phyloP scores from a whole-genome alignment of 192 early-diverging fungal genomes.

The Backusella morwellensis region DNA sequence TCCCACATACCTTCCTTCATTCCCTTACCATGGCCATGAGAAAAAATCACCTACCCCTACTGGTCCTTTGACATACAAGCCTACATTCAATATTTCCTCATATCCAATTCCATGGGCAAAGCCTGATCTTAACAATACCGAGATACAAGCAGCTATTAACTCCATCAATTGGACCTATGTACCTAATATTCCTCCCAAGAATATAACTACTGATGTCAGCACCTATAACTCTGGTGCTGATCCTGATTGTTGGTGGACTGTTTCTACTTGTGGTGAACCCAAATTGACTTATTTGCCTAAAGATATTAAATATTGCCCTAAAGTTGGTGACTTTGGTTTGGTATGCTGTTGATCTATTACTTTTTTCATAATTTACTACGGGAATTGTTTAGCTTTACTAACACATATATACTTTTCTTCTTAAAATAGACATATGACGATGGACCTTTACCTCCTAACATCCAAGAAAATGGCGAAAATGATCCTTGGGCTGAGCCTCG shows the following conservation, averaged over 20 bases:
- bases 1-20: constrained; percentile 5
- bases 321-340: constrained; percentile 16
- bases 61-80: not conserved
- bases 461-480: not conserved
- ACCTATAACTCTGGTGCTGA: constrained; percentile 24
- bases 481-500: constrained; percentile 32
- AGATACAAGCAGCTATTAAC: constrained; percentile 22
- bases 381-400: not conserved
- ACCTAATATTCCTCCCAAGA: constrained; percentile 20
- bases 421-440: constrained; percentile 30
- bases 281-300: constrained; percentile 29
- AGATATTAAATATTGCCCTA: constrained; percentile 31
- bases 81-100: constrained; percentile 2
- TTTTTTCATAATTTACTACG: not conserved
- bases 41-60: not conserved
- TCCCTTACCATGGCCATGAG: not conserved
- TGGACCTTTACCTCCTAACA: constrained; percentile 27
- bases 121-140: constrained; percentile 32
- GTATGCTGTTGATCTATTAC: not conserved
- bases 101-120: constrained; percentile 32
- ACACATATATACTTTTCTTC: not conserved
- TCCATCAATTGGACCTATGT: constrained; percentile 30
- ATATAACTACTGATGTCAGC: constrained; percentile 19
- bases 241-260: constrained; percentile 26
- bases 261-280: constrained; percentile 21